Evolutionary conservation across 768 basidiomycete genomes (phyloP), one percentile per base, ranked within the genome.

Genomic region (Cantharellus anzutake): DNA sequence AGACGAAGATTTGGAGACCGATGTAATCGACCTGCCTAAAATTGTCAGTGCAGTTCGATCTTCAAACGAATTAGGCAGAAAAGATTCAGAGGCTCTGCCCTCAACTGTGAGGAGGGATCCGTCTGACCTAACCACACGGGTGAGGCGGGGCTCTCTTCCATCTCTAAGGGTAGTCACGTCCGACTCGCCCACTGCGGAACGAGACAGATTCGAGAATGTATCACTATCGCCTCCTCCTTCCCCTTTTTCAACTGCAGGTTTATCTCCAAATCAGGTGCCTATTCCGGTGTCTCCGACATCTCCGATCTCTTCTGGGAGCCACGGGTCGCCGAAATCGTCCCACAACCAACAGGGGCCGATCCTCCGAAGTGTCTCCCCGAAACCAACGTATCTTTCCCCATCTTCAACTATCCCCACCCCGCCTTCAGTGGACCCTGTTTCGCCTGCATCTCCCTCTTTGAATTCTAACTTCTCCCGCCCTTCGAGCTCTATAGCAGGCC

Each of bases 401-500:
- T 14, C 52, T 7, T 55, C 52, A 11, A 55, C 11, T 55, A 37
- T 55, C 1, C 52, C 52, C 35, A 37, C 38, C 7, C 52, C 52
- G 7, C 52, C 14, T 11, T 11, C 14, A 37, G 52, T 55, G 7
- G 52, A 55, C 1, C 52, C 52, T 11, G 52, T 55, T 37, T 37
- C 52, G 7, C 52, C 11, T 11, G 7, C 11, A 37, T 37, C 52
- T 55, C 52, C 35, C 14, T 7, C 11, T 7, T 37, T 1, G 11
- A 7, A 11, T 55, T 7, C 7, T 7, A 55, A 14, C 52, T 55
- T 55, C 52, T 7, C 35, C 52, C 35, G 35, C 38, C 52, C 11
- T 55, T 7, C 14, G 35, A 11, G 35, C 7, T 11, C 52, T 7
- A 7, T 37, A 7, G 52, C 1, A 7, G 7, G 11, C 14, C 84